phyloP scores from a whole-genome alignment of 306 rosid species.

The Lathyrus sativus region DNA sequence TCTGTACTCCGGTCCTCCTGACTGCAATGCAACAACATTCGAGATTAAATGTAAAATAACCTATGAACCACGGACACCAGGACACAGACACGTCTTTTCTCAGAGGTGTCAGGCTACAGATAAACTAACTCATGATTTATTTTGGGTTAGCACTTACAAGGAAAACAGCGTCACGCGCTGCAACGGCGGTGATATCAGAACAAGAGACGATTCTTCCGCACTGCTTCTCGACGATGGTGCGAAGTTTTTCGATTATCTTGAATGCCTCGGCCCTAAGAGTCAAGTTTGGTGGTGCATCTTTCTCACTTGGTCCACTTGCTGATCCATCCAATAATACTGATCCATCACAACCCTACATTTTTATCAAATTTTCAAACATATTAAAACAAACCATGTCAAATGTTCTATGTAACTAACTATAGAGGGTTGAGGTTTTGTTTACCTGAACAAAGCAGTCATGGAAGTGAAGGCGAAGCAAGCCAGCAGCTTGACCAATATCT shows the following conservation, averaged over 20 bases:
- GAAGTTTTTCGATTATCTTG: conserved; percentile 54
- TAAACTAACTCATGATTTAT: too few species aligned
- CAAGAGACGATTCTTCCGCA: conserved; percentile 73
- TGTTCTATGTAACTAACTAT: too few species aligned
- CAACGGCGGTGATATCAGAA: conserved; percentile 61
- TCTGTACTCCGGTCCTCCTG: conserved; percentile 67
- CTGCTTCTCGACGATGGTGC: conserved; percentile 37
- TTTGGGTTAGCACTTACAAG: conserved; percentile 42
- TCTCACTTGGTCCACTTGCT: conserved; percentile 63
- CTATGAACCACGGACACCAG: too few species aligned
- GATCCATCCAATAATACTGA: conserved; percentile 69
- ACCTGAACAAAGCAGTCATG: conserved; percentile 89
- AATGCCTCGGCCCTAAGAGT: conserved; percentile 53
- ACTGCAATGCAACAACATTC: conserved; percentile 38
- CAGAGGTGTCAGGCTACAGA: background rate
- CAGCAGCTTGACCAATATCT: conserved; percentile 72
- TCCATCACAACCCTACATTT: conserved; percentile 73
- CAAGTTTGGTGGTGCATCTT: conserved; percentile 61
- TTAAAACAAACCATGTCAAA: background rate
- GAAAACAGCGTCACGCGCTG: conserved; percentile 63
- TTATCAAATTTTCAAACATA: background rate
- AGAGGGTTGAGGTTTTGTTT: background rate
- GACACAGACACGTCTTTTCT: background rate
- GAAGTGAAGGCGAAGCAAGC: conserved; percentile 74
- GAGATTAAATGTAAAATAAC: too few species aligned